These are phyloP conservation scores for Sporormia fimetaria DNA, from an alignment of 495 filamentous ascomycete species.

Conservation along the genomic window DNA sequence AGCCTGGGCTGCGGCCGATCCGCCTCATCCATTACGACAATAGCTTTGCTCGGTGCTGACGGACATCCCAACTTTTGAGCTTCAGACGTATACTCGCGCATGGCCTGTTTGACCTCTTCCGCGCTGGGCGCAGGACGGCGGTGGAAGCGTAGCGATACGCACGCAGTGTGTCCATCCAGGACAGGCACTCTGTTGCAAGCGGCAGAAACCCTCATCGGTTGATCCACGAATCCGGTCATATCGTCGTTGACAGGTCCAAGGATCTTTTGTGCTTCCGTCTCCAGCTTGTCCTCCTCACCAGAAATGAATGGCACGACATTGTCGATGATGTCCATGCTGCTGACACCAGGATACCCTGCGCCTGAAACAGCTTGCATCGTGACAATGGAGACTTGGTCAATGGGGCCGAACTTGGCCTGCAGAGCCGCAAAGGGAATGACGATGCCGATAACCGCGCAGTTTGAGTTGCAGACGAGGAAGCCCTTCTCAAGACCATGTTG, in stretches of 20 bases:
- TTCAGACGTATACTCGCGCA: conserved; percentile 35
- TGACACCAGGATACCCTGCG: conserved; percentile 37
- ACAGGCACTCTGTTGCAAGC: conserved; percentile 37
- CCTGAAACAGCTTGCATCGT: conserved; percentile 38
- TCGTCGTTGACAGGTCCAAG: conserved; percentile 31
- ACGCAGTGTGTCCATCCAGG: conserved; percentile 36
- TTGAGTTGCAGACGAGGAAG: conserved; percentile 39
- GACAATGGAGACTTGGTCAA: conserved; percentile 34
- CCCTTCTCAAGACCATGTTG: conserved; percentile 30
- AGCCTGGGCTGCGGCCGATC: conserved; percentile 36
- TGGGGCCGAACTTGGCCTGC: conserved; percentile 33
- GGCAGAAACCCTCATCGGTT: conserved; percentile 31
- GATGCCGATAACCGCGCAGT: conserved; percentile 38
- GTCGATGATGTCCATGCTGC: conserved; percentile 39
- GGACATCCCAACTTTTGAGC: conserved; percentile 36
- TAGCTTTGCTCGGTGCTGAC: conserved; percentile 32
- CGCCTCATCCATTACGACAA: conserved; percentile 37
- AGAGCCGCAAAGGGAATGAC: conserved; percentile 37
- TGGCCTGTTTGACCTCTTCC: conserved; percentile 34
- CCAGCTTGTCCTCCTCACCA: conserved; percentile 37
- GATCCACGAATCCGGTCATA: conserved; percentile 31
- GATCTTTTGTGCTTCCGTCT: conserved; percentile 36
- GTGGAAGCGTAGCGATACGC: conserved; percentile 34
- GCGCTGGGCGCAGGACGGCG: conserved; percentile 32
- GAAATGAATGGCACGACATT: conserved; percentile 37